Evolutionary conservation across 768 basidiomycete genomes (phyloP), one percentile per base, ranked within the genome.

Genomic region (Collybia sp.): DNA sequence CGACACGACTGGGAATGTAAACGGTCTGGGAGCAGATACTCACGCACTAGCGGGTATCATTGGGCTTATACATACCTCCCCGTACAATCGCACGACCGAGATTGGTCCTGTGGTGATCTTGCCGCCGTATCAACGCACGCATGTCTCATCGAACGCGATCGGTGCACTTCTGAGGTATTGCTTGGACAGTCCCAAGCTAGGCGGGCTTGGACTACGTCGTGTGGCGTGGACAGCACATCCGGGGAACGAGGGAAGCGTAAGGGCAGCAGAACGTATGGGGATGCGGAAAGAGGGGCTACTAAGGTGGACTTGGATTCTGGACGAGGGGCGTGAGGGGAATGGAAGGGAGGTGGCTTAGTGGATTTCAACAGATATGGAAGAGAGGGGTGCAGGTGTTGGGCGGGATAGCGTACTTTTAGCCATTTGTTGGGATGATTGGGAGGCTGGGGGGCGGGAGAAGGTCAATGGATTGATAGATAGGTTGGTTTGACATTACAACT

Each of bases 351-450:
- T 49, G n/a, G n/a, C n/a, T n/a, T n/a, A n/a, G n/a, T n/a, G n/a
- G n/a, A n/a, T n/a, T n/a, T n/a, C n/a, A n/a, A n/a, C n/a, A 25
- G 25, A 25, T 25, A 25, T 25, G 25, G 25, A 25, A 25, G 25
- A 25, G 25, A 25, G 66, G 37, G 67, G 69, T 15, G 55, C 50
- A 19, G 64, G 64, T 0, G 52, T 66, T 37, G 71, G 75, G 1
- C 53, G 69, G 17, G 66, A 75, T 53, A 72, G 63, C 30, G 48
- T 58, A 0, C 4, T 71, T 17, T 46, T 76, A 37, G 61, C 71
- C 1, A 42, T 73, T 13, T 72, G 70, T 53, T 73, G 71, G 72
- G 71, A 74, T 56, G 73, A 77, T 45, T 86, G 82, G 81, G 76
- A 78, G 42, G 53, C 52, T 6, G 70, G 70, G 18, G 64, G 52